Conservation (phyloP, 441 rosid genomes). For the Viola pubescens region DNA sequence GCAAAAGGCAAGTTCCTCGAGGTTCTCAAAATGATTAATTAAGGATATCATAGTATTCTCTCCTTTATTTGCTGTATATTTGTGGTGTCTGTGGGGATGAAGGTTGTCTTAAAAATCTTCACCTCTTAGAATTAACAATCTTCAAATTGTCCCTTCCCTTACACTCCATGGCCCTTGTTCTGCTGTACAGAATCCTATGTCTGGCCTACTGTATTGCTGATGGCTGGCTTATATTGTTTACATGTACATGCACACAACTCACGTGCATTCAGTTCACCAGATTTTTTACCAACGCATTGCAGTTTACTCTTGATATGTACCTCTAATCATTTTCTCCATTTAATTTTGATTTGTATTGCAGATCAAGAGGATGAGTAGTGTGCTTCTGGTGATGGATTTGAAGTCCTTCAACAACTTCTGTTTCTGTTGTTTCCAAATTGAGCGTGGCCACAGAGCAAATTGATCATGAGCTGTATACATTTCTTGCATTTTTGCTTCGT, state of each 20-base stretch:
- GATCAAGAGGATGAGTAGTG: constrained; percentile 17
- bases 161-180: too few species aligned
- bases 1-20: background rate
- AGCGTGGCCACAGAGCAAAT: constrained; percentile 4
- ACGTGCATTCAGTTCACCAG: background rate
- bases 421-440: background rate
- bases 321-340: background rate
- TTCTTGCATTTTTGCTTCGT: background rate
- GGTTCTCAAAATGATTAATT: background rate
- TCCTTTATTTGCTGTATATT: too few species aligned
- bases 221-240: background rate
- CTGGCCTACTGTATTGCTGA: background rate
- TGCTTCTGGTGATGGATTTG: background rate
- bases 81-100: too few species aligned
- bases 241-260: background rate
- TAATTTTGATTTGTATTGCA: constrained; percentile 6
- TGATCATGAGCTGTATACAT: background rate
- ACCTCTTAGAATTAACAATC: too few species aligned
- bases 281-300: background rate
- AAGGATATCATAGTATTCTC: too few species aligned
- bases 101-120: too few species aligned
- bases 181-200: too few species aligned
- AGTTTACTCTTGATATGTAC: background rate
- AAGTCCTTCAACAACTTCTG: background rate
- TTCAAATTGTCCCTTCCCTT: too few species aligned